Percentiles rank a stretch among this genome's conserved stretches.
These are phyloP conservation scores for Trichoderma sp. DNA, from an alignment of 2,329 filamentous ascomycete species.

Conservation along the genomic window DNA sequence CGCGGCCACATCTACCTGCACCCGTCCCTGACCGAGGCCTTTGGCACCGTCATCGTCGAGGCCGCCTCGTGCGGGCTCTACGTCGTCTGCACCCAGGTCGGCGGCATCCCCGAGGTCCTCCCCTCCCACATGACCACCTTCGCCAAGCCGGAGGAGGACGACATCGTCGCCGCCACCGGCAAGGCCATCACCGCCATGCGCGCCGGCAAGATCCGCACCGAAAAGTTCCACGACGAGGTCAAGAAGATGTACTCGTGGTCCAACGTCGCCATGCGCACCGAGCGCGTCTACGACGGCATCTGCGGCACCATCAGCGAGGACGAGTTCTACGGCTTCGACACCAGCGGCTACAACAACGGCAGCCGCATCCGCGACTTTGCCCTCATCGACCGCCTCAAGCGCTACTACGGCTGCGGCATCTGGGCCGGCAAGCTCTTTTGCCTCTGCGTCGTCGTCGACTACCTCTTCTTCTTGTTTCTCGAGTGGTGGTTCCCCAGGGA, in stretches of 20 bases:
- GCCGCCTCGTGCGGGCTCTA: conserved; percentile 94
- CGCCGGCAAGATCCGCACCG: conserved; percentile 83
- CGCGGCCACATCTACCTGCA: conserved; percentile 95
- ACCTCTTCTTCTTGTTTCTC: conserved; percentile 82
- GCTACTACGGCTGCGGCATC: conserved; percentile 96
- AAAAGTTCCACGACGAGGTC: conserved; percentile 94
- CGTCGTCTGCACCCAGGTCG: conserved; percentile 94
- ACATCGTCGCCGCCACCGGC: conserved; percentile 85
- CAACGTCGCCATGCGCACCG: conserved; percentile 89
- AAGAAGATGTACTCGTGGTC: conserved; percentile 99
- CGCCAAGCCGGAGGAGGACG: conserved; percentile 94
- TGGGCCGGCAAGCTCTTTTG: conserved; percentile 99
- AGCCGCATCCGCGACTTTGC: conserved; percentile 81
- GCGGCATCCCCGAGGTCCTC: conserved; percentile 94
- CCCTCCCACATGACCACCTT: conserved; percentile 97
- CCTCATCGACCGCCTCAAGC: conserved; percentile 89
- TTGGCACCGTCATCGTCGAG: conserved; percentile 97
- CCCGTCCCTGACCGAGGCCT: conserved; percentile 92
- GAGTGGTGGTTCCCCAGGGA: conserved; percentile 85
- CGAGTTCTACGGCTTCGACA: conserved; percentile 84
- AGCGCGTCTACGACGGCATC: conserved; percentile 93
- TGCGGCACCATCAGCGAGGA: conserved; percentile 81
- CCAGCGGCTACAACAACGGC: conserved; percentile 69
- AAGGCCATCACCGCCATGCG: conserved; percentile 85
- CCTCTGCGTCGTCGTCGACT: conserved; percentile 91